phyloP scores from a whole-genome alignment of 2,329 filamentous ascomycete genomes.

The Phoma sp. region DNA sequence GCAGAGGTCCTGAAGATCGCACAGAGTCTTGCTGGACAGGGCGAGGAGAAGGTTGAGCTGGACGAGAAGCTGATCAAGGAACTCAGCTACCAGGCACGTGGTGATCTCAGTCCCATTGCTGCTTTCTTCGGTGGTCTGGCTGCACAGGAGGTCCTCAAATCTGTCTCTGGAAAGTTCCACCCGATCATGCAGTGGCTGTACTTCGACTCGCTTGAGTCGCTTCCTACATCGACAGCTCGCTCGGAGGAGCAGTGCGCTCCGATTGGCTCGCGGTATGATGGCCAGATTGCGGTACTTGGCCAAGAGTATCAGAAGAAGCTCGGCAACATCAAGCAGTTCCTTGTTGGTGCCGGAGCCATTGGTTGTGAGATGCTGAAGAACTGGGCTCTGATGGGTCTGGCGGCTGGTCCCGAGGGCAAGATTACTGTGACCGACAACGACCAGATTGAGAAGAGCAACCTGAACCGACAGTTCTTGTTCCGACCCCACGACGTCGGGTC shows the following conservation, averaged over 20 bases:
- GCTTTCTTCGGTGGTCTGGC: constrained; percentile 93
- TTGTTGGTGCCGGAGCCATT: constrained; percentile 95
- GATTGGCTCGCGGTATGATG: constrained; percentile 85
- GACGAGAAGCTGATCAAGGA: constrained; percentile 93
- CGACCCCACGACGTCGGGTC: constrained; percentile 90
- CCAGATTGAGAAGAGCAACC: constrained; percentile 97
- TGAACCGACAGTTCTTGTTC: constrained; percentile 97
- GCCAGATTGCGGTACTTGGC: constrained; percentile 95
- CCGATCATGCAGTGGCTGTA: constrained; percentile 97
- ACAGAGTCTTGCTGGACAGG: constrained; percentile 70
- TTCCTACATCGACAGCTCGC: constrained; percentile 75
- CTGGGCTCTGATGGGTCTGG: constrained; percentile 98
- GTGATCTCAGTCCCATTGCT: constrained; percentile 89
- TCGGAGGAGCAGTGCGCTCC: constrained; percentile 90
- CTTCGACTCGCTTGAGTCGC: constrained; percentile 95
- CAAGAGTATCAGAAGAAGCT: constrained; percentile 94
- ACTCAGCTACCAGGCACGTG: constrained; percentile 90
- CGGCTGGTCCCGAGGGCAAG: constrained; percentile 83
- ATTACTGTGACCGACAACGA: constrained; percentile 98
- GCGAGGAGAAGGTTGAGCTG: constrained; percentile 77
- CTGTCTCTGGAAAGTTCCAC: constrained; percentile 95
- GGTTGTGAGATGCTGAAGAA: constrained; percentile 99
- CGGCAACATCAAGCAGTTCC: constrained; percentile 86
- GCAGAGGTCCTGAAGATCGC: constrained; percentile 76
- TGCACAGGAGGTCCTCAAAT: constrained; percentile 94